These are phyloP conservation scores for Aspergillus nidulans DNA, from an alignment of 495 filamentous ascomycete species.

Conservation along the genomic window DNA sequence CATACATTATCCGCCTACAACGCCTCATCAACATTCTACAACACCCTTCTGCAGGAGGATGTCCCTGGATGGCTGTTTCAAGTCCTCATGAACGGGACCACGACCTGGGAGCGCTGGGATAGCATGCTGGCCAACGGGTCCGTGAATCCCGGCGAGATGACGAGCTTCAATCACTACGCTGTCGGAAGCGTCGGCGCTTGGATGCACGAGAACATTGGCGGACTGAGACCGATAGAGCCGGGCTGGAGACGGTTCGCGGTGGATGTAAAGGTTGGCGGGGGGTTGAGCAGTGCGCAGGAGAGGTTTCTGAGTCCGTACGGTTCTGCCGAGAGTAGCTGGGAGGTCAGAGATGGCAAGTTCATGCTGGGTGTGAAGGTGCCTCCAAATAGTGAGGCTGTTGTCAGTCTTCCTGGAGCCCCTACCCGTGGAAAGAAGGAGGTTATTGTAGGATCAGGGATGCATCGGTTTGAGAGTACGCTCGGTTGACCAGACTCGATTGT, in stretches of 20 bases:
- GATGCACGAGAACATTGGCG: conserved; percentile 26
- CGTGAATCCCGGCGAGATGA: conserved; percentile 51
- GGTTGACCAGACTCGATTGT: too few relatives aligned
- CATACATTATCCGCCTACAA: conserved; percentile 37
- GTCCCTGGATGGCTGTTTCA: conserved; percentile 51
- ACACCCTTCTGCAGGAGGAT: conserved; percentile 35
- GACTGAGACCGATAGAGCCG: conserved; percentile 11
- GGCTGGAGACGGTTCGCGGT: conserved; percentile 13
- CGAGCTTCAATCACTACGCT: conserved; percentile 52
- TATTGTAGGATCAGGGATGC: conserved; percentile 3
- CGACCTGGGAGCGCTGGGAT: conserved; percentile 57
- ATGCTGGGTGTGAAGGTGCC: neutral
- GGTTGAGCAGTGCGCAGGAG: neutral
- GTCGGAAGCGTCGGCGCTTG: conserved; percentile 38
- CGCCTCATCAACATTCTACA: conserved; percentile 25
- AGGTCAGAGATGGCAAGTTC: neutral
- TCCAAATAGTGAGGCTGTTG: conserved; percentile 2
- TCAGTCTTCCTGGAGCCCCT: neutral
- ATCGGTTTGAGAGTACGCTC: neutral
- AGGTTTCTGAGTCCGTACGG: conserved; percentile 7
- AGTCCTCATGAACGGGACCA: conserved; percentile 47
- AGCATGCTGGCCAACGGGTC: conserved; percentile 45
- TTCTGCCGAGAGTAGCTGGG: neutral
- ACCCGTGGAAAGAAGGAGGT: neutral
- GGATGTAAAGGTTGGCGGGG: conserved; percentile 7